Percentiles rank a stretch among this genome's conserved stretches.
These are phyloP conservation scores for Candida lessepsii DNA, from an alignment of 805 yeast genomes.

Conservation along the genomic window DNA sequence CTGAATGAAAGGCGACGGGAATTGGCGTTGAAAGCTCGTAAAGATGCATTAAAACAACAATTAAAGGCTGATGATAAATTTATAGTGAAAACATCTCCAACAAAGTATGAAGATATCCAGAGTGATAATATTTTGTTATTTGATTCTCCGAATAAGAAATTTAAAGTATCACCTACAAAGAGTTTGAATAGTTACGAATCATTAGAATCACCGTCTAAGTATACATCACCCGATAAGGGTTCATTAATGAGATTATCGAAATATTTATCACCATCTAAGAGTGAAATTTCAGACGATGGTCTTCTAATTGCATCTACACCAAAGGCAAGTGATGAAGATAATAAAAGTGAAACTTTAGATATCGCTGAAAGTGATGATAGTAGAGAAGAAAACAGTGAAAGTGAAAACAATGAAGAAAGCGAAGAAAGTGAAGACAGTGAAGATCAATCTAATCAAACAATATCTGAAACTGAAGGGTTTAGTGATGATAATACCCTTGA, in stretches of 20 bases:
- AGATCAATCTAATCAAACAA: neutral
- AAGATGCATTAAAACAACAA: conserved; percentile 16
- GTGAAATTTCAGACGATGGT: neutral
- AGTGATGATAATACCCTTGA: neutral
- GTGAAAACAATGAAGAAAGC: neutral
- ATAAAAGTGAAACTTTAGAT: neutral
- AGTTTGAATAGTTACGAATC: neutral
- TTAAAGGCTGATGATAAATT: conserved; percentile 16
- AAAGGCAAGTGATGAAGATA: neutral
- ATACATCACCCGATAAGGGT: neutral
- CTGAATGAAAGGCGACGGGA: conserved; percentile 12
- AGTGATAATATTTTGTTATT: conserved; percentile 5
- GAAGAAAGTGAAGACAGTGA: neutral
- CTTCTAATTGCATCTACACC: neutral
- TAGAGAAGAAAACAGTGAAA: neutral
- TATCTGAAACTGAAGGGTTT: neutral
- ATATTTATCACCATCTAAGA: neutral
- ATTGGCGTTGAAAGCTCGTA: conserved; percentile 12
- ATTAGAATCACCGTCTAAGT: conserved; percentile 3
- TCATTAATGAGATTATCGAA: no score
- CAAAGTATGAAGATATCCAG: conserved; percentile 17
- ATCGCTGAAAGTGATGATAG: neutral
- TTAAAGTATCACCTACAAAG: conserved; percentile 14
- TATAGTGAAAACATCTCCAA: conserved; percentile 26
- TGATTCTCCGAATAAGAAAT: conserved; percentile 13